These are phyloP conservation scores for Brassica cretica DNA, from an alignment of 345 rosid genomes.

Conservation along the genomic window DNA sequence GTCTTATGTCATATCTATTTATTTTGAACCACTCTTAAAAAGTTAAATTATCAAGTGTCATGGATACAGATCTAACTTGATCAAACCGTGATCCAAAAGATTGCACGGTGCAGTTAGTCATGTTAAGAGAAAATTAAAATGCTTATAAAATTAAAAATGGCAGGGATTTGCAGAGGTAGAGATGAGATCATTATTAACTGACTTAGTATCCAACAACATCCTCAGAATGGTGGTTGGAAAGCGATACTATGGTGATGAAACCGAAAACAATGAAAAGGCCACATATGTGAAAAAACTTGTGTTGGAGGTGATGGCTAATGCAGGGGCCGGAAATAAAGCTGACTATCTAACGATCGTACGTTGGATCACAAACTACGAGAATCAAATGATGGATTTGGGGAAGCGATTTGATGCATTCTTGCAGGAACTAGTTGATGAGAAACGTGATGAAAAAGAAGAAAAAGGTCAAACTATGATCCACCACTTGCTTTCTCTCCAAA, in stretches of 20 bases:
- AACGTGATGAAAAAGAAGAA: slow-evolving; percentile 27
- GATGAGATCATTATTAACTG: slow-evolving; percentile 7
- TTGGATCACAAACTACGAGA: slow-evolving; percentile 7
- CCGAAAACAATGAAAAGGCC: slow-evolving; percentile 4
- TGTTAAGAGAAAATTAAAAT: too few relatives aligned
- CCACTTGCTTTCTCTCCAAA: slow-evolving; percentile 52
- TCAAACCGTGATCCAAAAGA: too few relatives aligned
- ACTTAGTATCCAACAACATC: slow-evolving; percentile 23
- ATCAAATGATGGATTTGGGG: not conserved
- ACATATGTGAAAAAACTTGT: slow-evolving; percentile 2
- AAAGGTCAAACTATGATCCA: slow-evolving; percentile 47
- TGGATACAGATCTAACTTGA: too few relatives aligned
- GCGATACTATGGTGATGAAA: slow-evolving; percentile 4
- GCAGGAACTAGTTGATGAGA: slow-evolving; percentile 50
- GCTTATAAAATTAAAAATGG: too few relatives aligned
- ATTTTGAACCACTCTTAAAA: too few relatives aligned
- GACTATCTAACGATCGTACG: slow-evolving; percentile 13
- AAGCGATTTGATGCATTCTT: slow-evolving; percentile 20
- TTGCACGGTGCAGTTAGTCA: too few relatives aligned
- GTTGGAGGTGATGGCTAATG: not conserved
- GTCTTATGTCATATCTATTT: too few relatives aligned
- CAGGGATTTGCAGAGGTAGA: slow-evolving; percentile 21
- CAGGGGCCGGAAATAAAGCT: slow-evolving; percentile 12
- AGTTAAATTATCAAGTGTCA: too few relatives aligned
- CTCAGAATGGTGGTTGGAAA: slow-evolving; percentile 20